Evolutionary conservation across 495 filamentous ascomycete genomes (phyloP), one percentile per base, ranked within the genome.

Genomic region (Penicillium soppii): DNA sequence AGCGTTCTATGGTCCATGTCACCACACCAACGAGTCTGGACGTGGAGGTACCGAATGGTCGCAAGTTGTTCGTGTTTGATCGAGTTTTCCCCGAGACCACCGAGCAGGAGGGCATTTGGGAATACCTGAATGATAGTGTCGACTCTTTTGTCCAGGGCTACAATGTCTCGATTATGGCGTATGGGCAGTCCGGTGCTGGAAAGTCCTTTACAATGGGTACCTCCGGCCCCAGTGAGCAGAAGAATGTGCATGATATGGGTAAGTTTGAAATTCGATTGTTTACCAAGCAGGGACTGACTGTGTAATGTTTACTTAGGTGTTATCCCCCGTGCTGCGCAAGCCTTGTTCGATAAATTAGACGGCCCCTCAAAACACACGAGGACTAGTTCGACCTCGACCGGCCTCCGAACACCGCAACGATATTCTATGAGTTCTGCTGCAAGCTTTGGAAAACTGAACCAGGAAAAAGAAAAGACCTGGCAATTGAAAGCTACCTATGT

Each of bases 191-290:
- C n/a, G 94, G 94, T 30, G 91, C 94, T n/a, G 94, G 94, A 60
- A 99, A 99, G 72, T 99, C 94, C 1, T 97, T 97, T 66, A 99
- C 94, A 0, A 99, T 99, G 94, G 94, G 94, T 33, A 99, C 94
- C 1, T 88, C 94, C 3, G 90, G 92, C 3, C 92, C 95, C 7
- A 71, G 65, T 16, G 92, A 96, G 62, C 89, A 96, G 61, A 77
- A 74, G n/a, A 76, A 92, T 59, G 45, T 78, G 38, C 79, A 86
- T 10, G 70, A 82, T 1, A 95, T 91, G 89, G 92, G 91, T 95
- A 76, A 50, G 62, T 67, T 43, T 37, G n/a, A 38, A 40, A 41
- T 1, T 10, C 21, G 17, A 6, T 40, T 23, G n/a, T 33, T 16
- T 5, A 19, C n/a, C n/a, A 12, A 26, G 2, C 6, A 15, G 21